Conservation (phyloP, 176 grass and related monocot genomes). For the Puccinellia tenuiflora region DNA sequence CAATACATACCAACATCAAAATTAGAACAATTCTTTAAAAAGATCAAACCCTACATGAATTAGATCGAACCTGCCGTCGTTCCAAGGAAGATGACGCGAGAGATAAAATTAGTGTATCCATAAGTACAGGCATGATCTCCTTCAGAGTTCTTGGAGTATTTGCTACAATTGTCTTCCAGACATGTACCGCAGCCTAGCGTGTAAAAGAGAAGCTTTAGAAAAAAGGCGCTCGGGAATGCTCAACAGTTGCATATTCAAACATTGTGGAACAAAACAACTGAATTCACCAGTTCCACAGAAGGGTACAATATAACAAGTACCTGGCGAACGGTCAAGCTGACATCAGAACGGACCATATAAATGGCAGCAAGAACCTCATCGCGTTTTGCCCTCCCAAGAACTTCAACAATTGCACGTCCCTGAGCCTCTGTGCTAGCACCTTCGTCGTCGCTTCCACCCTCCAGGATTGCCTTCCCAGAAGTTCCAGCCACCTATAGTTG, state of each 20-base stretch:
- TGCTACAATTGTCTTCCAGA: slow-evolving; percentile 98
- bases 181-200: slow-evolving; percentile 76
- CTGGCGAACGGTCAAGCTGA: slow-evolving; percentile 93
- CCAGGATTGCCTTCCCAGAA: slow-evolving; percentile 93
- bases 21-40: not conserved
- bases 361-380: slow-evolving; percentile 98
- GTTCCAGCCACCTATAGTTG: slow-evolving; percentile 84
- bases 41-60: slow-evolving; percentile 10
- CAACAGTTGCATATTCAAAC: slow-evolving; percentile 1
- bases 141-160: slow-evolving; percentile 97
- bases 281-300: not conserved
- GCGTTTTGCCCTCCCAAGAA: slow-evolving; percentile 78
- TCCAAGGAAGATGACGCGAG: slow-evolving; percentile 91
- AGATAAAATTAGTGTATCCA: slow-evolving; percentile 94
- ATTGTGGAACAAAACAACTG: not conserved
- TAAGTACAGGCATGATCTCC: slow-evolving; percentile 97
- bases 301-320: slow-evolving; percentile 30
- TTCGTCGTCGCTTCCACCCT: slow-evolving; percentile 98
- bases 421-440: slow-evolving; percentile 98
- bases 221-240: not conserved
- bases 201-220: slow-evolving; percentile 15
- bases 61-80: slow-evolving; percentile 69
- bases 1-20: slow-evolving; percentile 18
- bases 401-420: slow-evolving; percentile 94
- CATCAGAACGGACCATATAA: slow-evolving; percentile 99